Percentiles rank a stretch among this genome's conserved stretches.
Conservation (phyloP, 495 filamentous ascomycete genomes). For the Penicillium verhagenii region DNA sequence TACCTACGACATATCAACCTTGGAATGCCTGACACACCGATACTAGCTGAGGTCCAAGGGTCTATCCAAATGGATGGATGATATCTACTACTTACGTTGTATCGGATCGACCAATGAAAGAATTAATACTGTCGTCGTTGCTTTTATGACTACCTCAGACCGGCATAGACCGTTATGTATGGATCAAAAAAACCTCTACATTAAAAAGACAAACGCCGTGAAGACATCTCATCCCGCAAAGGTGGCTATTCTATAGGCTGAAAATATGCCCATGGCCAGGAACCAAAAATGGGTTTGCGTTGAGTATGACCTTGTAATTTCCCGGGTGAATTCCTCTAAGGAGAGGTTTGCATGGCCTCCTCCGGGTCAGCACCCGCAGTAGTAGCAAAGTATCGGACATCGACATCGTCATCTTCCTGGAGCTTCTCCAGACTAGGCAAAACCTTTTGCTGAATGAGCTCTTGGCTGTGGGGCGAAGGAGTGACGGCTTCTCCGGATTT, state of each 20-base stretch:
- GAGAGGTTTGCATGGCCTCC: slow-evolving; percentile 51
- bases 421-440: slow-evolving; percentile 91
- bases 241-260: slow-evolving; percentile 41
- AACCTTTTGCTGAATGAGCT: slow-evolving; percentile 84
- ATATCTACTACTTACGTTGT: no score
- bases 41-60: no score
- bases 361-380: slow-evolving; percentile 56
- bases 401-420: slow-evolving; percentile 93
- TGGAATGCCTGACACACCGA: no score
- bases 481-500: slow-evolving; percentile 63
- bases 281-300: slow-evolving; percentile 15
- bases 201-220: slow-evolving; percentile 37
- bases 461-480: slow-evolving; percentile 69
- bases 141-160: slow-evolving; percentile 22
- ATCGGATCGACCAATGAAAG: not conserved
- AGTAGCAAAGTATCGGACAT: slow-evolving; percentile 93
- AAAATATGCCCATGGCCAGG: slow-evolving; percentile 28
- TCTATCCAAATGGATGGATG: not conserved
- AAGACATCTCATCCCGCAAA: slow-evolving; percentile 39
- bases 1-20: no score
- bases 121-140: slow-evolving; percentile 18
- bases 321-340: slow-evolving; percentile 26
- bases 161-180: slow-evolving; percentile 24
- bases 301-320: no score
- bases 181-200: slow-evolving; percentile 42